phyloP scores from a whole-genome alignment of 495 filamentous ascomycete genomes.

The Penicillium paradoxum region DNA sequence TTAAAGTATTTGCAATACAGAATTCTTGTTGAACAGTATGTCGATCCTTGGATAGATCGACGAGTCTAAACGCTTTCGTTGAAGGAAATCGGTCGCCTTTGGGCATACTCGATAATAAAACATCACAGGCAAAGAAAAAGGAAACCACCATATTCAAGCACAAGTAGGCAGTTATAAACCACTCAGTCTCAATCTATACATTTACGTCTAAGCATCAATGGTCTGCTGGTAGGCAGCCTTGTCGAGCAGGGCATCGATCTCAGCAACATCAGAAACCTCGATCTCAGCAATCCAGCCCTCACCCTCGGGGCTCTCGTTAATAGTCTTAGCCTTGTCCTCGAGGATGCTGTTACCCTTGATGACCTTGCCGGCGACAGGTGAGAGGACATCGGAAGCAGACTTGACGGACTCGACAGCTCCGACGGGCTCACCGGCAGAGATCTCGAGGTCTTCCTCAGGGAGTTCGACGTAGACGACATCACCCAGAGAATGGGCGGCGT shows the following conservation, averaged over 20 bases:
- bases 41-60: constrained; percentile 14
- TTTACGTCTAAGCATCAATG: constrained; percentile 47
- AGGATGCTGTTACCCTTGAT: constrained; percentile 64
- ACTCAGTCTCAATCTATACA: constrained; percentile 9
- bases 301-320: constrained; percentile 80
- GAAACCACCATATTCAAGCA: constrained; percentile 1
- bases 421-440: constrained; percentile 69
- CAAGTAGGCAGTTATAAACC: constrained; percentile 4
- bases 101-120: constrained; percentile 16
- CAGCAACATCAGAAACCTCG: constrained; percentile 60
- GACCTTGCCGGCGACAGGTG: constrained; percentile 74
- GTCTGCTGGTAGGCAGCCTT: constrained; percentile 66
- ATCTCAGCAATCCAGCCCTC: constrained; percentile 94
- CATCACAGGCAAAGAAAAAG: constrained; percentile 15
- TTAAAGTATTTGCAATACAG: not conserved
- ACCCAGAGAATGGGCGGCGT: constrained; percentile 85
- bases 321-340: constrained; percentile 75
- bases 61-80: constrained; percentile 22
- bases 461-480: constrained; percentile 98
- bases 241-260: constrained; percentile 72
- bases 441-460: constrained; percentile 57
- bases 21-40: constrained; percentile 20
- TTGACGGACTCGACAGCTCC: constrained; percentile 98
- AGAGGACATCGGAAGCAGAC: constrained; percentile 91
- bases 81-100: constrained; percentile 19